Percentiles rank a stretch among this genome's conserved stretches.
These are phyloP conservation scores for Eurotiales sp. DNA, from an alignment of 2,329 filamentous ascomycete species.

Conservation along the genomic window DNA sequence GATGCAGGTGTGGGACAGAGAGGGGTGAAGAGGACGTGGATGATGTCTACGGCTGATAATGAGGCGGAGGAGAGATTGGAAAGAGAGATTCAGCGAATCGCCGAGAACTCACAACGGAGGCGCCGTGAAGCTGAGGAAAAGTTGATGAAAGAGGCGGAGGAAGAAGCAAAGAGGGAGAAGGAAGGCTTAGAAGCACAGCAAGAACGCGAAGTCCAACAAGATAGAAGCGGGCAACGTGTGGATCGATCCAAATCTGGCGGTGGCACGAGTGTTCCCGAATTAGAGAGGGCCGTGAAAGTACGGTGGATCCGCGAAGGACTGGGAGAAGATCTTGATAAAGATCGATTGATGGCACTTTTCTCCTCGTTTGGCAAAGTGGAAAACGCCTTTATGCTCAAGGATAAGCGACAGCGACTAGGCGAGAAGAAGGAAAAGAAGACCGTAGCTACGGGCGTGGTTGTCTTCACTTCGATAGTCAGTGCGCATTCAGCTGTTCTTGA, in stretches of 20 bases:
- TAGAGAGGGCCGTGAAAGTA: slow-evolving; percentile 57
- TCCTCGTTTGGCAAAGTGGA: slow-evolving; percentile 55
- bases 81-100: slow-evolving; percentile 51
- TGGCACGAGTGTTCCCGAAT: slow-evolving; percentile 45
- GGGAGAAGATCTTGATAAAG: slow-evolving; percentile 46
- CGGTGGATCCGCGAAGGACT: slow-evolving; percentile 51
- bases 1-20: slow-evolving; percentile 31
- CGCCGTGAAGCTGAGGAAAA: slow-evolving; percentile 47
- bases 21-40: slow-evolving; percentile 49
- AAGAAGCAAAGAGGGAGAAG: slow-evolving; percentile 41
- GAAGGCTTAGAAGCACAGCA: slow-evolving; percentile 34
- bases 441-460: slow-evolving; percentile 52
- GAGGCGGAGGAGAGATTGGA: slow-evolving; percentile 50
- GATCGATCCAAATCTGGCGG: slow-evolving; percentile 33
- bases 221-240: slow-evolving; percentile 28
- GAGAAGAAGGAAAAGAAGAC: slow-evolving; percentile 51
- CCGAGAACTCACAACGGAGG: slow-evolving; percentile 51
- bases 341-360: slow-evolving; percentile 47
- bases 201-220: slow-evolving; percentile 39
- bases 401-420: slow-evolving; percentile 51
- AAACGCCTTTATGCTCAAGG: slow-evolving; percentile 52
- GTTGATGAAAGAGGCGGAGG: slow-evolving; percentile 43
- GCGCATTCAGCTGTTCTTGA: slow-evolving; percentile 56
- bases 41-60: slow-evolving; percentile 24
- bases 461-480: slow-evolving; percentile 56